phyloP scores from a whole-genome alignment of 2,329 filamentous ascomycete genomes.

The Xylariaceae sp. region DNA sequence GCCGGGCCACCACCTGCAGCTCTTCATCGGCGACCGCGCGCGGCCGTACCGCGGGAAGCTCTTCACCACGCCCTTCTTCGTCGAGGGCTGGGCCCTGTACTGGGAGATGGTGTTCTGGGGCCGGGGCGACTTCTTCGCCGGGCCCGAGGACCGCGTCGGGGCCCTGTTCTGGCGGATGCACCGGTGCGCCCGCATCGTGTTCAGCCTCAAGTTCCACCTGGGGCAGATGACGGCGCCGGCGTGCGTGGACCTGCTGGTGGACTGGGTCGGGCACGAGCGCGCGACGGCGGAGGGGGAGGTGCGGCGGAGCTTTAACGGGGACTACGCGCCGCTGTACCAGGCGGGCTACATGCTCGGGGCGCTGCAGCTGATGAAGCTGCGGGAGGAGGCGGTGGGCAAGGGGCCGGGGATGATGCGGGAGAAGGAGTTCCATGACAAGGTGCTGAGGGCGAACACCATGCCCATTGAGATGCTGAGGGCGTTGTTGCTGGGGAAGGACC shows the following conservation, averaged over 20 bases:
- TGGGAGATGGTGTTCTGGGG: slow-evolving; percentile 58
- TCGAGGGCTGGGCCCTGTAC: slow-evolving; percentile 59
- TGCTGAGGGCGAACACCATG: slow-evolving; percentile 49
- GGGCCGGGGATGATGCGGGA: slow-evolving; percentile 34
- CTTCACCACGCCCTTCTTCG: slow-evolving; percentile 54
- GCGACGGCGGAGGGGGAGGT: slow-evolving; percentile 59
- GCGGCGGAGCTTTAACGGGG: slow-evolving; percentile 49
- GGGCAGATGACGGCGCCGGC: slow-evolving; percentile 48
- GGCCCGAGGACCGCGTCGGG: slow-evolving; percentile 49
- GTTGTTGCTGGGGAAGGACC: slow-evolving; percentile 36
- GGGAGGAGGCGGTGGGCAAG: slow-evolving; percentile 42
- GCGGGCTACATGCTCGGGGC: slow-evolving; percentile 57
- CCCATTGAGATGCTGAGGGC: slow-evolving; percentile 51
- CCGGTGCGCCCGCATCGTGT: slow-evolving; percentile 54
- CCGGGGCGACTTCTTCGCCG: slow-evolving; percentile 44
- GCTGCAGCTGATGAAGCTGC: slow-evolving; percentile 48
- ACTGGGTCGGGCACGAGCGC: slow-evolving; percentile 54
- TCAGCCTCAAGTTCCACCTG: slow-evolving; percentile 55
- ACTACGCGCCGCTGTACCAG: slow-evolving; percentile 56
- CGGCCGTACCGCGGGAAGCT: slow-evolving; percentile 45
- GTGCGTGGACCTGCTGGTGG: slow-evolving; percentile 53
- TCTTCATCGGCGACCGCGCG: slow-evolving; percentile 42
- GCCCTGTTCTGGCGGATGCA: slow-evolving; percentile 62
- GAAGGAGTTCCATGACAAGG: slow-evolving; percentile 51
- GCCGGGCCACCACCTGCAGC: slow-evolving; percentile 53